phyloP scores from a whole-genome alignment of 225 moss, liverwort and hornwort species.

The Bryoerythrophyllum caledonicum region DNA sequence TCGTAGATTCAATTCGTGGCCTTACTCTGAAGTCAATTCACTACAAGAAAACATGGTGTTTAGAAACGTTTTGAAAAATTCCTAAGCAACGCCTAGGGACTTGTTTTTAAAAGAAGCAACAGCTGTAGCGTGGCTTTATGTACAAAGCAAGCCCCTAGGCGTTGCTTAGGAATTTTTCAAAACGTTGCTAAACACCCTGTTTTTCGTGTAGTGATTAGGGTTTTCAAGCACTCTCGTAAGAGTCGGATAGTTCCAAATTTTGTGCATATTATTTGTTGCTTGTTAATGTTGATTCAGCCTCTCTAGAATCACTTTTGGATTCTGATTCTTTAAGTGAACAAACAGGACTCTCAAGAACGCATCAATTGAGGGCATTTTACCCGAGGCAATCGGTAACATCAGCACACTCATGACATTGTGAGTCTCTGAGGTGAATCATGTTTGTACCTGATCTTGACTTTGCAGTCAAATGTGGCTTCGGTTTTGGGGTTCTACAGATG shows the following conservation, averaged over 20 bases:
- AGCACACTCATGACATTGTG: constrained; percentile 7
- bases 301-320: background rate
- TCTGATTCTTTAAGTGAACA: background rate
- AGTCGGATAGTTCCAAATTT: background rate
- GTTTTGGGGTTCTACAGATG: background rate
- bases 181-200: no score
- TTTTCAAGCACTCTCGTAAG: background rate
- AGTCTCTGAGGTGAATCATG: background rate
- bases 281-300: background rate
- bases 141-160: no score
- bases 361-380: constrained; percentile 19
- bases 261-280: background rate
- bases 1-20: background rate
- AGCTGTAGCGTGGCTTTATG: no score
- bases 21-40: no score
- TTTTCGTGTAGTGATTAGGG: no score
- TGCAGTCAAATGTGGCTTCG: background rate
- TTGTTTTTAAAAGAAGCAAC: no score
- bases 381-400: constrained; percentile 9
- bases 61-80: no score
- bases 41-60: no score
- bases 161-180: no score
- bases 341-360: constrained; percentile 17
- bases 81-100: no score
- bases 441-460: background rate